These are phyloP conservation scores for Vitis hybrid DNA, from an alignment of 177 flowering plant species.

Conservation along the genomic window DNA sequence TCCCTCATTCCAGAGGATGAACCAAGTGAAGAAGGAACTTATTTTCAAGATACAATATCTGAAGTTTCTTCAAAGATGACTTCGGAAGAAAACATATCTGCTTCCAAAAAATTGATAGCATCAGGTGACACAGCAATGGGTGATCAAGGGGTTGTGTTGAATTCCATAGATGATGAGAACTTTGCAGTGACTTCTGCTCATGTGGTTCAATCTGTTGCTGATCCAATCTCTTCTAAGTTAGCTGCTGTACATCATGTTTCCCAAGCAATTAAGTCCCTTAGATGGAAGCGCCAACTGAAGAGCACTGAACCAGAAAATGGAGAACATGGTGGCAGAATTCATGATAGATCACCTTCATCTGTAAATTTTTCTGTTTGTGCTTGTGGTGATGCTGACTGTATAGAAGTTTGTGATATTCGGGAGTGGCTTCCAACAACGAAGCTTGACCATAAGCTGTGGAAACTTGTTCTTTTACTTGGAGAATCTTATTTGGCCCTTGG, in stretches of 20 bases:
- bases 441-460: constrained; percentile 88
- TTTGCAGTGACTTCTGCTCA: constrained; percentile 31
- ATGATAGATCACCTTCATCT: constrained; percentile 32
- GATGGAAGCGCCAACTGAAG: constrained; percentile 83
- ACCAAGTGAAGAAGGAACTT: constrained; percentile 15
- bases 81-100: constrained; percentile 22
- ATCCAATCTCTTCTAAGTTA: constrained; percentile 81
- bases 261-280: constrained; percentile 91
- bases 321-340: constrained; percentile 28
- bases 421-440: constrained; percentile 92
- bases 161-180: constrained; percentile 28
- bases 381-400: constrained; percentile 95
- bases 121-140: constrained; percentile 15
- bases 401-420: constrained; percentile 92
- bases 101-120: constrained; percentile 22
- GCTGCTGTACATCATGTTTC: constrained; percentile 96
- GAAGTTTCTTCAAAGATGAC: constrained; percentile 30
- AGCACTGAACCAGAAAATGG: constrained; percentile 40
- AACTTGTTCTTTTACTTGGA: constrained; percentile 91
- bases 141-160: constrained; percentile 10
- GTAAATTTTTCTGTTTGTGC: constrained; percentile 61
- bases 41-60: constrained; percentile 21
- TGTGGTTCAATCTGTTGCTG: constrained; percentile 52
- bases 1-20: constrained; percentile 24
- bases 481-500: constrained; percentile 98